Evolutionary conservation across 176 grass and related monocot species (phyloP).

Genomic region (Cenchrus fungigraminus): DNA sequence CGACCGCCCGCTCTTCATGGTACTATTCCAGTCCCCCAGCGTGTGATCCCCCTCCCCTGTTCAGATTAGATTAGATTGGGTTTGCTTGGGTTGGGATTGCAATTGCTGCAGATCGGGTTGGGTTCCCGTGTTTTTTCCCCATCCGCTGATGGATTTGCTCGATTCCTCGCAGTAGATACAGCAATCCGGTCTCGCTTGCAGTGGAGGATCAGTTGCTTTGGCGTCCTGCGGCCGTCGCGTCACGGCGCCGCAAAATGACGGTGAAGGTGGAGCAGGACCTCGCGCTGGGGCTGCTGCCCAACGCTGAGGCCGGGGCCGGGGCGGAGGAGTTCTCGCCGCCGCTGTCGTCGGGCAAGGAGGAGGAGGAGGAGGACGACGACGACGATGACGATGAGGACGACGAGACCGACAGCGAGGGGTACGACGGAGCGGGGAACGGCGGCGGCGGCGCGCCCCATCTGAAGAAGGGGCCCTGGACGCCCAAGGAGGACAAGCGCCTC

Average conservation of each 20-base stretch:
- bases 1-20: not conserved
- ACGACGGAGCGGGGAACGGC: not conserved
- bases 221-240: not conserved
- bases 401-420: not conserved
- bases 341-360: not conserved
- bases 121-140: not conserved
- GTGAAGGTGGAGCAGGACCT: not conserved
- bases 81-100: not conserved
- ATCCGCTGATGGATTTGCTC: slow-evolving; percentile 2
- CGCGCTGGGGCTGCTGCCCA: not conserved
- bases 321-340: not conserved
- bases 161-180: not conserved
- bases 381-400: not conserved
- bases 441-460: slow-evolving; percentile 9
- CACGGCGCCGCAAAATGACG: not conserved
- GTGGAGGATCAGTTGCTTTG: not conserved
- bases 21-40: not conserved
- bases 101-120: slow-evolving; percentile 28
- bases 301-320: not conserved
- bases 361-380: not conserved
- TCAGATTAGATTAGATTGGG: not conserved
- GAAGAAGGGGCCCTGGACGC: slow-evolving; percentile 88
- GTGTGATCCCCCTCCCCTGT: not conserved
- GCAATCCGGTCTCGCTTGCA: not conserved
- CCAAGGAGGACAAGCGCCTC: slow-evolving; percentile 66